These are phyloP conservation scores for Albugo candida DNA, from an alignment of 352 stramenopile genomes.

Conservation along the genomic window DNA sequence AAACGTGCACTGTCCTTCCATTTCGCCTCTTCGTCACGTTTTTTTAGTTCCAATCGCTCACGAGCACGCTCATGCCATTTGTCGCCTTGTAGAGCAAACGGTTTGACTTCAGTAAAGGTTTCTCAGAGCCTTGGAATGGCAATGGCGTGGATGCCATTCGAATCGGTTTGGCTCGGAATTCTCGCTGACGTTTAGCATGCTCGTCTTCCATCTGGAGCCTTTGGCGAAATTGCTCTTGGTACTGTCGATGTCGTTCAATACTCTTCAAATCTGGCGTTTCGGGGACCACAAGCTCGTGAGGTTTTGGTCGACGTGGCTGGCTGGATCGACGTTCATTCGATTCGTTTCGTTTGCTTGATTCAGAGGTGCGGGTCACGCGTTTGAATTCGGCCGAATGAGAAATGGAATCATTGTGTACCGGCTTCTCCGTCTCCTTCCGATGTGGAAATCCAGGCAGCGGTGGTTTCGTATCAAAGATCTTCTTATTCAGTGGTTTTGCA, in stretches of 20 bases:
- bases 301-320: background rate
- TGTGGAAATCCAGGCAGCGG: constrained; percentile 5
- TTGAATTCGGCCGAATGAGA: constrained; percentile 18
- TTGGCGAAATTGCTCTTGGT: constrained; percentile 47
- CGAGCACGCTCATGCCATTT: constrained; percentile 31
- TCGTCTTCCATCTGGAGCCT: constrained; percentile 34
- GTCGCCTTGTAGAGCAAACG: constrained; percentile 38
- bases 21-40: constrained; percentile 33
- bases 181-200: constrained; percentile 24
- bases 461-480: constrained; percentile 24
- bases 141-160: constrained; percentile 27
- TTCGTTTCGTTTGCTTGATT: background rate
- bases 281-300: constrained; percentile 25
- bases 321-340: background rate
- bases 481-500: constrained; percentile 32
- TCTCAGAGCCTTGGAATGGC: constrained; percentile 46
- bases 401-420: background rate
- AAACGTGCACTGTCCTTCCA: constrained; percentile 22
- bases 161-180: constrained; percentile 60
- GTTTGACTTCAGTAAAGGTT: constrained; percentile 46
- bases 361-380: constrained; percentile 12
- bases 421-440: constrained; percentile 16
- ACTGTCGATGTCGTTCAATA: constrained; percentile 44
- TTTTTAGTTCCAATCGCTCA: constrained; percentile 30
- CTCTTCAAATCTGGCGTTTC: constrained; percentile 57